phyloP scores from a whole-genome alignment of 768 basidiomycete species.

The Hygrocybe coccinea region DNA sequence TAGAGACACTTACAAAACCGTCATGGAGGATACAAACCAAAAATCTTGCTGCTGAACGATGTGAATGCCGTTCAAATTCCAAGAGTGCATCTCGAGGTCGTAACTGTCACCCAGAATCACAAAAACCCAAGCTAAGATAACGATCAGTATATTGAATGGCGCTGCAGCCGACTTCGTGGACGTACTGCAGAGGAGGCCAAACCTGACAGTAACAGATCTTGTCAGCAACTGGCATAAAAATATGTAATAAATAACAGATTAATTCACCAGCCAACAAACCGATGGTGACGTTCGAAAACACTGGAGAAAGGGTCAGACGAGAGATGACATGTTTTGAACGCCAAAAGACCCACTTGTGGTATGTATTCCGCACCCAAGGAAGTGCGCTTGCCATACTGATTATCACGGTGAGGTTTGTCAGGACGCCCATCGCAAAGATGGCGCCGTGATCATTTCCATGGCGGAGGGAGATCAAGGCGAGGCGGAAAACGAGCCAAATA shows the following conservation, averaged over 20 bases:
- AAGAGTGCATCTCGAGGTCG: conserved; percentile 48
- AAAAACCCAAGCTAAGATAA: conserved; percentile 46
- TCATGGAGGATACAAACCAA: conserved; percentile 74
- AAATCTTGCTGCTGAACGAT: conserved; percentile 68
- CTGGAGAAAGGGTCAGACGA: conserved; percentile 30
- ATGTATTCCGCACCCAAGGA: conserved; percentile 75
- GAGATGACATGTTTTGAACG: background rate
- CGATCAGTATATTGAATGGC: background rate
- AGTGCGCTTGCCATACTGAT: conserved; percentile 62
- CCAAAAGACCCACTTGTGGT: conserved; percentile 60
- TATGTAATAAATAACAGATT: conserved; percentile 40
- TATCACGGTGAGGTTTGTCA: conserved; percentile 53
- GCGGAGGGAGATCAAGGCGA: conserved; percentile 51
- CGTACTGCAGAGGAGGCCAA: conserved; percentile 31
- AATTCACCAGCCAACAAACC: conserved; percentile 74
- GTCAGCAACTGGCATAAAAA: background rate
- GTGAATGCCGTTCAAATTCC: conserved; percentile 51
- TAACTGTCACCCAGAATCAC: conserved; percentile 65
- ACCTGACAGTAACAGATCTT: conserved; percentile 5
- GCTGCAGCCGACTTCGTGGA: background rate
- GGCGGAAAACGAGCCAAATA: conserved; percentile 62
- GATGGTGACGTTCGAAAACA: conserved; percentile 75
- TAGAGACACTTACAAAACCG: conserved; percentile 50
- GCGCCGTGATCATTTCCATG: conserved; percentile 49
- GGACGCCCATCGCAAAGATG: conserved; percentile 55